These are phyloP conservation scores for Pseudonitzschia delicatissima DNA, from an alignment of 108 stramenopile genomes.

Conservation along the genomic window DNA sequence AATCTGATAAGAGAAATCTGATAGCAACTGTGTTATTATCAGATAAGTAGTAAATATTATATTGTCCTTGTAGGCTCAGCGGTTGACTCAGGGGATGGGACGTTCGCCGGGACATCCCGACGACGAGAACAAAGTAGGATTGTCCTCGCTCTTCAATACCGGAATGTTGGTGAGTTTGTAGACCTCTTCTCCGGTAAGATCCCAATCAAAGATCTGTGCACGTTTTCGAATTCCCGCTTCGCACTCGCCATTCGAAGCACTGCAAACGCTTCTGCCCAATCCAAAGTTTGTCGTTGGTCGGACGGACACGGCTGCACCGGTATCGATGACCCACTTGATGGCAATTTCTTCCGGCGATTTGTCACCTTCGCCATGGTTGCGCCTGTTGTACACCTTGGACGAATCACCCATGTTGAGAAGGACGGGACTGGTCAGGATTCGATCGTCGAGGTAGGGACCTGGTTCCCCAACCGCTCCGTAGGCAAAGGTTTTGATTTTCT, in stretches of 20 bases:
- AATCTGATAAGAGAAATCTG: too few relatives aligned
- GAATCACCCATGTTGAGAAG: constrained; percentile 27
- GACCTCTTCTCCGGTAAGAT: constrained; percentile 37
- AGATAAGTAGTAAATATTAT: too few relatives aligned
- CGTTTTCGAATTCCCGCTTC: constrained; percentile 23
- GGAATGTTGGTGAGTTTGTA: constrained; percentile 29
- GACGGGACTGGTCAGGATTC: constrained; percentile 30
- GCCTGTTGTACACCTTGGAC: constrained; percentile 10
- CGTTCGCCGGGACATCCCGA: constrained; percentile 48
- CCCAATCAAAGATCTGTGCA: constrained; percentile 33
- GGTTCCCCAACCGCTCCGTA: constrained; percentile 55
- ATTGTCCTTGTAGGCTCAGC: too few relatives aligned
- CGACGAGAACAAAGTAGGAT: constrained; percentile 52
- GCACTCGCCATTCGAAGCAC: constrained; percentile 23
- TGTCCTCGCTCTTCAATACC: constrained; percentile 32
- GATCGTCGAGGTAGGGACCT: constrained; percentile 23
- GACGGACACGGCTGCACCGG: constrained; percentile 31
- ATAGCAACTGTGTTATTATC: too few relatives aligned
- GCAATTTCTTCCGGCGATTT: constrained; percentile 41
- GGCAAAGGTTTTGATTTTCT: constrained; percentile 49
- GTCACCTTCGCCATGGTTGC: neutral
- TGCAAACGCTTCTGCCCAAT: constrained; percentile 17
- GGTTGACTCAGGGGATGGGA: too few relatives aligned
- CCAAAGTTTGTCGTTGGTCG: constrained; percentile 49
- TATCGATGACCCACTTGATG: constrained; percentile 50